phyloP scores from a whole-genome alignment of 2,329 filamentous ascomycete species.

The Xylariaceae sp. region DNA sequence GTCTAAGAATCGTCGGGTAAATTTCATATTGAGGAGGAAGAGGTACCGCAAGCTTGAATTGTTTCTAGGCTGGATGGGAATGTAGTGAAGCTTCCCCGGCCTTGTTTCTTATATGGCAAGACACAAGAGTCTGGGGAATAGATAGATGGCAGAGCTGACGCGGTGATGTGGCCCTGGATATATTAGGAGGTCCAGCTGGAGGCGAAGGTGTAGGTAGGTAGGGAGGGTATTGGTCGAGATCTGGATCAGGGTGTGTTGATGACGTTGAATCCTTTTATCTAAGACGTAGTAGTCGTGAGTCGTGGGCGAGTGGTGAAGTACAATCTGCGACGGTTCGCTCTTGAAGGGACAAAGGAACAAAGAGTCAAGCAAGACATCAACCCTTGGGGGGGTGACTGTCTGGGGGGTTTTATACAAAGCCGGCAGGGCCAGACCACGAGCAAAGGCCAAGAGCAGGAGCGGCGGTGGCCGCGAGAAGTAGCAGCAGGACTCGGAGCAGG shows the following conservation, averaged over 20 bases:
- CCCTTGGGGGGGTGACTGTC: conserved; percentile 1
- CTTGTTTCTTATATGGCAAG: background rate
- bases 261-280: conserved; percentile 6
- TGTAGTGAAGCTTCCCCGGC: too few species aligned
- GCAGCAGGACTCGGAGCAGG: too few species aligned
- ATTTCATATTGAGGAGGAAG: background rate
- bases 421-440: background rate
- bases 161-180: background rate
- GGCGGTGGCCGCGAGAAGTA: background rate
- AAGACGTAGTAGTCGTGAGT: background rate
- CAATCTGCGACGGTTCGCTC: conserved; percentile 7
- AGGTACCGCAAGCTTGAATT: background rate
- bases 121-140: background rate
- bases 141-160: too few species aligned
- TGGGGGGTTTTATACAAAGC: conserved; percentile 12
- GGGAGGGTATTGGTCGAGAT: background rate
- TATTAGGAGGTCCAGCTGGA: background rate
- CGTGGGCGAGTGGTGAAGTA: conserved; percentile 2
- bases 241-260: conserved; percentile 2
- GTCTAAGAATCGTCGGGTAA: background rate
- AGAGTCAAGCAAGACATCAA: conserved; percentile 2
- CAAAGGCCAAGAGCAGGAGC: background rate
- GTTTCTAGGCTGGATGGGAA: too few species aligned
- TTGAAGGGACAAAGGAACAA: conserved; percentile 16
- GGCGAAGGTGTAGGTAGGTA: background rate